Percentiles rank a stretch among this genome's conserved stretches.
phyloP scores from a whole-genome alignment of 176 grass and related monocot genomes.

The Avena sativa region DNA sequence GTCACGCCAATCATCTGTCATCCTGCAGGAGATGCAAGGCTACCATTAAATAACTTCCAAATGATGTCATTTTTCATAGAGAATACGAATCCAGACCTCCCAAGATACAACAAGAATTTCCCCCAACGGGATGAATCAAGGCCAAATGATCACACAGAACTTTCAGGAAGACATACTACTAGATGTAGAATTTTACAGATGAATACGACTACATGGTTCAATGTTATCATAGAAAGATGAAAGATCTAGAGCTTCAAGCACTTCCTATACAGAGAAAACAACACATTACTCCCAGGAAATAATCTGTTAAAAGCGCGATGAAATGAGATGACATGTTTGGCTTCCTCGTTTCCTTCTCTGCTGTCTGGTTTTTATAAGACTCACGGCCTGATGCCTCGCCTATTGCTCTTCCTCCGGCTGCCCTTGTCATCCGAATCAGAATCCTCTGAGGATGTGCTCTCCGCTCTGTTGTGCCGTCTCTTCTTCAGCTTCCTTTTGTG shows the following conservation, averaged over 20 bases:
- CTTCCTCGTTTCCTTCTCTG: background rate
- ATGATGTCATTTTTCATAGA: constrained; percentile 30
- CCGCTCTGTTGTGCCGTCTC: constrained; percentile 52
- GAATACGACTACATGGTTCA: constrained; percentile 32
- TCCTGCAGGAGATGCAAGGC: constrained; percentile 40
- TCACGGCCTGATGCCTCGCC: constrained; percentile 40
- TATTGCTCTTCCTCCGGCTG: constrained; percentile 60
- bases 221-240: constrained; percentile 27
- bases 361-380: background rate
- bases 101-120: constrained; percentile 3
- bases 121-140: background rate
- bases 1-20: constrained; percentile 41
- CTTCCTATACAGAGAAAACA: constrained; percentile 6
- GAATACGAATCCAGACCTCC: constrained; percentile 16
- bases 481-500: constrained; percentile 69
- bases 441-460: constrained; percentile 55
- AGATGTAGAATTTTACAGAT: constrained; percentile 13
- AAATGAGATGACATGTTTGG: constrained; percentile 23
- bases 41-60: constrained; percentile 17
- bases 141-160: background rate
- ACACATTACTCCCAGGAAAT: background rate
- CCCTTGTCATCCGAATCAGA: constrained; percentile 71
- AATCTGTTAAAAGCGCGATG: background rate
- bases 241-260: background rate
- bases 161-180: background rate